Percentiles rank a stretch among this genome's conserved stretches.
Conservation (phyloP, 2,329 filamentous ascomycete genomes). For the Monosporascus sp. region DNA sequence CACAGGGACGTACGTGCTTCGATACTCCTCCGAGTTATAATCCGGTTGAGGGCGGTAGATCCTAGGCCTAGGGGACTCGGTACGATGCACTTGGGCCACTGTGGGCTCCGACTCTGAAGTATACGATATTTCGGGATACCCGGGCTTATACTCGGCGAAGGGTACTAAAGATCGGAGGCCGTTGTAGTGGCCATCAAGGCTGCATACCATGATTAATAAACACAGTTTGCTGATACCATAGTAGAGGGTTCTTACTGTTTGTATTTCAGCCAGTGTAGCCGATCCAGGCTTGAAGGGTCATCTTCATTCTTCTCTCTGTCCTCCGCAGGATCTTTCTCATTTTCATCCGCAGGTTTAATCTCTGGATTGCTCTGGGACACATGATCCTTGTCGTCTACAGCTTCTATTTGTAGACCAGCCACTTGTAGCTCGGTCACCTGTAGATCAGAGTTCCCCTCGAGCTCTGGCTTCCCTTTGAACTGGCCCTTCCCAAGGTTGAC, state of each 20-base stretch:
- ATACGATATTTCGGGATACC: constrained; percentile 55
- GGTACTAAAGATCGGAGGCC: constrained; percentile 68
- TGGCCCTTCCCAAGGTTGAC: constrained; percentile 19
- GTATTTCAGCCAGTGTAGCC: constrained; percentile 34
- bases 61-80: constrained; percentile 37
- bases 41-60: constrained; percentile 66
- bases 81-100: constrained; percentile 22
- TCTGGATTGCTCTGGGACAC: constrained; percentile 3
- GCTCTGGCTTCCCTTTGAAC: constrained; percentile 4
- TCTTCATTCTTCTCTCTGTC: constrained; percentile 17
- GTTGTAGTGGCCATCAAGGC: constrained; percentile 75
- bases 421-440: constrained; percentile 6
- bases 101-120: constrained; percentile 11
- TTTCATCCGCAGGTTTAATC: constrained; percentile 2
- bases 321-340: constrained; percentile 18
- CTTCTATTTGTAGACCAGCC: constrained; percentile 14
- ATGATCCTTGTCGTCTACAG: constrained; percentile 1
- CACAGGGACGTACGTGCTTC: constrained; percentile 44
- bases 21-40: constrained; percentile 53
- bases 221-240: background rate
- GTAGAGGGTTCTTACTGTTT: constrained; percentile 32
- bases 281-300: constrained; percentile 9
- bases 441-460: constrained; percentile 7
- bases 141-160: constrained; percentile 58
- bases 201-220: constrained; percentile 29